Evolutionary conservation across 306 rosid species (phyloP).

Genomic region (Cicer chorassanicum): DNA sequence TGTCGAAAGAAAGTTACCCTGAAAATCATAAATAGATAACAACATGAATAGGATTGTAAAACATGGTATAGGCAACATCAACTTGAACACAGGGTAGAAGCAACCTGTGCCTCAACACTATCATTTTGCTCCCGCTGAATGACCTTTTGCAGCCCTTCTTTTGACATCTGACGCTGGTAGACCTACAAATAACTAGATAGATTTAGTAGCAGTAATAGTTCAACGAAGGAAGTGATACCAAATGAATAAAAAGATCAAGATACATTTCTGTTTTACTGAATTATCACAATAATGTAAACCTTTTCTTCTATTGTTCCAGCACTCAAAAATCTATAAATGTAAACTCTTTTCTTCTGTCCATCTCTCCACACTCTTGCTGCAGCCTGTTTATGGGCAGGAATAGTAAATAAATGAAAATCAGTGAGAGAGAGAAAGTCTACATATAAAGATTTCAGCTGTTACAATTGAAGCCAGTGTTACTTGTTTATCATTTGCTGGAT

Average conservation of each 20-base stretch:
- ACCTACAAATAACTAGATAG: slow-evolving; percentile 57
- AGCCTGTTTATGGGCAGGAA: slow-evolving; percentile 62
- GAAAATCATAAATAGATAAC: slow-evolving; percentile 40
- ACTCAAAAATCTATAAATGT: slow-evolving; percentile 85
- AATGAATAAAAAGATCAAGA: slow-evolving; percentile 35
- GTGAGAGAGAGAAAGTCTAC: slow-evolving; percentile 3
- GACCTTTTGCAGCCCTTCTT: slow-evolving; percentile 98
- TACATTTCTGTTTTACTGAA: slow-evolving; percentile 37
- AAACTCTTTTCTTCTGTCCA: slow-evolving; percentile 98
- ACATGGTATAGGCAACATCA: slow-evolving; percentile 39
- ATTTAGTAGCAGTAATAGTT: slow-evolving; percentile 27
- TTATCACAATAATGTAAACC: slow-evolving; percentile 57
- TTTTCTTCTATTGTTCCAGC: slow-evolving; percentile 96
- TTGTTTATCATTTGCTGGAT: slow-evolving; percentile 98
- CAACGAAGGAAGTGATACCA: slow-evolving; percentile 26
- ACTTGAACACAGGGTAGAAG: slow-evolving; percentile 39
- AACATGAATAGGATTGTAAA: slow-evolving; percentile 33
- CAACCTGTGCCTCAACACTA: slow-evolving; percentile 64
- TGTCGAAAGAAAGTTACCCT: slow-evolving; percentile 79
- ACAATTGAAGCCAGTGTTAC: slow-evolving; percentile 50
- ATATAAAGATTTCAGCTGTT: slow-evolving; percentile 24
- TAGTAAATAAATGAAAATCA: slow-evolving; percentile 37
- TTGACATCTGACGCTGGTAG: slow-evolving; percentile 98
- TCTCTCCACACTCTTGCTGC: slow-evolving; percentile 99
- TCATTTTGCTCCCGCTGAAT: slow-evolving; percentile 84